Evolutionary conservation across 768 basidiomycete genomes (phyloP).

Genomic region (Lentinula guzmanii): DNA sequence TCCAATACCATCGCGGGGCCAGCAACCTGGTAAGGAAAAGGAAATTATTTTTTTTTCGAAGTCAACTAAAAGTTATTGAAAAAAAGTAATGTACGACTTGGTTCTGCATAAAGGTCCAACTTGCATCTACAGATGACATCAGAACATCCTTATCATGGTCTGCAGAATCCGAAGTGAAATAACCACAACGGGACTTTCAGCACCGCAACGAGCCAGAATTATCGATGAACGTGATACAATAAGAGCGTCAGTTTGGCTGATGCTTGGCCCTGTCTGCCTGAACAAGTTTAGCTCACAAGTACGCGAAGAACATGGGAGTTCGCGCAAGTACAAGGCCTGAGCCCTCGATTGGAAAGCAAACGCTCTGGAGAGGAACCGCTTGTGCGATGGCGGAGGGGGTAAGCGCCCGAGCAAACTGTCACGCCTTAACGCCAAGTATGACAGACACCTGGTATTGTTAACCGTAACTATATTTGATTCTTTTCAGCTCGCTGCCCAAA

Average conservation of each 20-base stretch:
- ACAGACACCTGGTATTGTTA: too few species aligned
- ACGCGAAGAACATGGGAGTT: too few species aligned
- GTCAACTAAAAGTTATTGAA: neutral
- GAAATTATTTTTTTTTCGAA: neutral
- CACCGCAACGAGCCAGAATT: conserved; percentile 12
- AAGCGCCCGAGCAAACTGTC: too few species aligned
- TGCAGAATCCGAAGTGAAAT: conserved; percentile 14
- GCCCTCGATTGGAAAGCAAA: too few species aligned
- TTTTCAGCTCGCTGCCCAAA: too few species aligned
- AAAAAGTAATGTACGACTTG: neutral
- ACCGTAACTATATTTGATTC: too few species aligned
- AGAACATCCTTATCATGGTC: neutral
- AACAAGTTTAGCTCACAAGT: too few species aligned
- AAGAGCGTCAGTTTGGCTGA: neutral
- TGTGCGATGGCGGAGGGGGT: too few species aligned
- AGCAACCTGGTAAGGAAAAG: neutral
- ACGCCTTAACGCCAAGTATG: too few species aligned
- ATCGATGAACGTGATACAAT: conserved; percentile 11
- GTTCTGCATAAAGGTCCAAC: neutral
- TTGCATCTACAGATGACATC: neutral
- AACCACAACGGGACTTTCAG: conserved; percentile 22
- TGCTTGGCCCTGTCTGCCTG: too few species aligned
- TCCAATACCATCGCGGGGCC: neutral
- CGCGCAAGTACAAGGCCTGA: too few species aligned
- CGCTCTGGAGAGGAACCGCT: too few species aligned